A percentile compares a stretch with the other conserved stretches of the same genome.
These are phyloP conservation scores for Orobanche coerulescens DNA, from an alignment of 257 asterid genomes.

Conservation along the genomic window DNA sequence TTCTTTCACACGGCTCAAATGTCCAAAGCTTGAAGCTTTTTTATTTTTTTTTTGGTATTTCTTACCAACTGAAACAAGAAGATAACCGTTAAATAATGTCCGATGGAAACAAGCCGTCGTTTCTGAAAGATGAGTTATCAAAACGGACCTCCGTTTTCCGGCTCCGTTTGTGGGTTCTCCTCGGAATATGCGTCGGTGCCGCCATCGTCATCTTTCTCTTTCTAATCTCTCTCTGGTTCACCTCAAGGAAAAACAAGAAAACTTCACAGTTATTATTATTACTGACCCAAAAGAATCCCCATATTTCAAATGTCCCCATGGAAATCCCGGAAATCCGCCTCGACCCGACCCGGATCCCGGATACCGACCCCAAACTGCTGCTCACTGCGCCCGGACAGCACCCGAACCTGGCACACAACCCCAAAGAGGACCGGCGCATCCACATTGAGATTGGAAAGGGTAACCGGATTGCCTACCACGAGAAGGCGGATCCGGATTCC, in stretches of 20 bases:
- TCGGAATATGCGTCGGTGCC: slow-evolving; percentile 72
- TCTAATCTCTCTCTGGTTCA: slow-evolving; percentile 61
- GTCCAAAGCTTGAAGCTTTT: slow-evolving; percentile 16
- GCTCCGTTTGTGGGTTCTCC: slow-evolving; percentile 62
- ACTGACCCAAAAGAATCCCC: slow-evolving; percentile 29
- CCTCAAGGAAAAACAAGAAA: slow-evolving; percentile 44
- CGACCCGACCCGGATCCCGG: slow-evolving; percentile 37
- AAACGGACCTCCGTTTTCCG: slow-evolving; percentile 69
- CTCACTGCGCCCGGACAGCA: slow-evolving; percentile 30
- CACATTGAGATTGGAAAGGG: slow-evolving; percentile 73
- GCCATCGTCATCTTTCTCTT: slow-evolving; percentile 59
- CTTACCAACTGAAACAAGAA: neutral
- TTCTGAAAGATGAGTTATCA: slow-evolving; percentile 40
- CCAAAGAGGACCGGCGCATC: slow-evolving; percentile 32
- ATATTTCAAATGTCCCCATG: slow-evolving; percentile 55
- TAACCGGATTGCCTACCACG: slow-evolving; percentile 46
- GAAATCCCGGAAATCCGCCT: slow-evolving; percentile 68
- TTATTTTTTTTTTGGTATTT: no score
- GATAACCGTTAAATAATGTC: slow-evolving; percentile 37
- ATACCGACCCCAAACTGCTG: slow-evolving; percentile 30
- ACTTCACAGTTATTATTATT: slow-evolving; percentile 3
- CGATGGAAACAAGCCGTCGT: slow-evolving; percentile 28
- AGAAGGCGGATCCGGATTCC: slow-evolving; percentile 26
- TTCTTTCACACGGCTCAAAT: slow-evolving; percentile 9
- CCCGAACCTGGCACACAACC: slow-evolving; percentile 36